Percentiles rank a stretch among this genome's conserved stretches.
Evolutionary conservation across 768 basidiomycete genomes (phyloP).

Genomic region (Pisolithus orientalis): DNA sequence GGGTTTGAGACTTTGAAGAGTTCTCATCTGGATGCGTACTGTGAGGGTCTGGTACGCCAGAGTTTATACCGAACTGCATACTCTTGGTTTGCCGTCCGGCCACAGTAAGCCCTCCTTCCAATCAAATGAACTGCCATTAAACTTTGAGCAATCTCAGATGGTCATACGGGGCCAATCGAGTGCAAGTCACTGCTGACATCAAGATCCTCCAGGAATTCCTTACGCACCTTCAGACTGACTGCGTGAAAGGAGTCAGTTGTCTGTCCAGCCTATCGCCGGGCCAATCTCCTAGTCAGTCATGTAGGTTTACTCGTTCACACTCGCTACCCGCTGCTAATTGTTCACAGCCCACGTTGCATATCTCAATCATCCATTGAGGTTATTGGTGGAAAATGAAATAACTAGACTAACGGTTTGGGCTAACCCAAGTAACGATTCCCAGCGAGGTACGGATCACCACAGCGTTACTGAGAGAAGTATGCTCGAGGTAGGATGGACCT

Average conservation of each 20-base stretch:
- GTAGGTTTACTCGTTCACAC: slow-evolving; percentile 26
- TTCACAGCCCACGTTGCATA: slow-evolving; percentile 48
- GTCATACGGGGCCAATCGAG: slow-evolving; percentile 92
- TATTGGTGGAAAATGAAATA: slow-evolving; percentile 90
- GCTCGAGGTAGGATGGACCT: slow-evolving; percentile 44
- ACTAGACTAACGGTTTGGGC: slow-evolving; percentile 82
- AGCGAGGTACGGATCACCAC: slow-evolving; percentile 57
- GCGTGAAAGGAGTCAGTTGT: slow-evolving; percentile 48
- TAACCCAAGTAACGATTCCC: slow-evolving; percentile 76
- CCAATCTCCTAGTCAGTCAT: slow-evolving; percentile 38
- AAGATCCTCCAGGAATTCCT: slow-evolving; percentile 83
- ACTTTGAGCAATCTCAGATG: slow-evolving; percentile 49
- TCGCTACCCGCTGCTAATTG: slow-evolving; percentile 4
- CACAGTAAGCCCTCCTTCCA: slow-evolving; percentile 59
- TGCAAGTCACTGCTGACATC: slow-evolving; percentile 85
- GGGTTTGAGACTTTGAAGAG: slow-evolving; percentile 90
- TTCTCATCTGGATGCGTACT: slow-evolving; percentile 75
- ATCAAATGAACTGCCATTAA: neutral
- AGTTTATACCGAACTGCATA: slow-evolving; percentile 75
- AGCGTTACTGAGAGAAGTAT: slow-evolving; percentile 53
- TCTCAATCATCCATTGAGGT: slow-evolving; percentile 69
- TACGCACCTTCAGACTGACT: slow-evolving; percentile 68
- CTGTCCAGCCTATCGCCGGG: slow-evolving; percentile 58
- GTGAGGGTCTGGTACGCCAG: slow-evolving; percentile 72
- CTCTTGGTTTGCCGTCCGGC: slow-evolving; percentile 89